Conservation (phyloP, 805 yeast species). For the Zygotorulaspora chibaensis region DNA sequence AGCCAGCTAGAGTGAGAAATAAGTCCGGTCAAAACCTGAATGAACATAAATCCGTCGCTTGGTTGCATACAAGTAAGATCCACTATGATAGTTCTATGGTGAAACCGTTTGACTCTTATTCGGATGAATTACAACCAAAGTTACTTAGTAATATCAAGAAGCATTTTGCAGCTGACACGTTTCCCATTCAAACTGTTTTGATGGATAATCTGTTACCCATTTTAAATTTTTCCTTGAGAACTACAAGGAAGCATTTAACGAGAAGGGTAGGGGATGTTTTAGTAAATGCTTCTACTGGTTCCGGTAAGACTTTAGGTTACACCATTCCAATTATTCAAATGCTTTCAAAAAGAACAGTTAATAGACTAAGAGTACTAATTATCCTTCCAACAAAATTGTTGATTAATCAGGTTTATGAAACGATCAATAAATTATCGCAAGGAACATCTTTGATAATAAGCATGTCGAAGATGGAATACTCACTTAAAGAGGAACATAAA, state of each 20-base stretch:
- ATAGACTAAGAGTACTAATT: slow-evolving; percentile 68
- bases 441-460: slow-evolving; percentile 57
- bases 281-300: slow-evolving; percentile 93
- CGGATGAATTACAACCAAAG: slow-evolving; percentile 26
- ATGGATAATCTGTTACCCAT: slow-evolving; percentile 27
- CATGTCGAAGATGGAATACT: slow-evolving; percentile 56
- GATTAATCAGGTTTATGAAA: slow-evolving; percentile 71
- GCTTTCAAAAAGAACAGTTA: slow-evolving; percentile 59
- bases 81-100: slow-evolving; percentile 29
- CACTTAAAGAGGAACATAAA: slow-evolving; percentile 57
- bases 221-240: slow-evolving; percentile 21
- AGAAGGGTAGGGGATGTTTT: slow-evolving; percentile 67
- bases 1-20: slow-evolving; percentile 51
- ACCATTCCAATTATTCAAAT: slow-evolving; percentile 76
- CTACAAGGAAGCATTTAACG: slow-evolving; percentile 41
- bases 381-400: slow-evolving; percentile 89
- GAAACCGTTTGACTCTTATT: slow-evolving; percentile 21
- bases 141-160: slow-evolving; percentile 31
- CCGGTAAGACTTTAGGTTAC: slow-evolving; percentile 92
- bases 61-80: slow-evolving; percentile 29
- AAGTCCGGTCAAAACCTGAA: slow-evolving; percentile 33
- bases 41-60: slow-evolving; percentile 39
- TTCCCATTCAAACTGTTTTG: slow-evolving; percentile 34
- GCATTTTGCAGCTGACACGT: slow-evolving; percentile 26
- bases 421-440: slow-evolving; percentile 52